Base-by-base conservation (phyloP, 805 yeast species). In the Myxozyma vanderwaltii region DNA sequence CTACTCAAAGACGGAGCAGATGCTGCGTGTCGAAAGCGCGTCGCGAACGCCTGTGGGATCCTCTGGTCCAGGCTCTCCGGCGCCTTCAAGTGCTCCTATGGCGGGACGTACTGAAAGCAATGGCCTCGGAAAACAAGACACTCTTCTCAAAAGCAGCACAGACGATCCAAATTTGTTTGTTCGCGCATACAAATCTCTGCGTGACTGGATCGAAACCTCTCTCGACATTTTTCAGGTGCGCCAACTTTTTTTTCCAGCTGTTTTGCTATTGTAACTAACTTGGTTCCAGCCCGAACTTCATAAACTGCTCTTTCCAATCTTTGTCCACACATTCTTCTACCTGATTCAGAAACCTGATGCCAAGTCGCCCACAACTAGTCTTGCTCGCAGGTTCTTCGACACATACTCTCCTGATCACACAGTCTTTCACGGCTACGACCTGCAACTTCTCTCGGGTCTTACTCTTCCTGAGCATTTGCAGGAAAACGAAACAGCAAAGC, bases 1-100 rank as follows among this genome's bases (percentile, higher is more conserved):
- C 1, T 94, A 90, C 70, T 91, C 88, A 67, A 84, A 86, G 66
- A 92, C 99, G 0, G 99, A 94, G 72, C 91, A 96, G 1, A 89
- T 91, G 86, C 79, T 94, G 51, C 82, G 99, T 63, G 83, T 91
- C 62, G 99, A 94, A 72, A 71, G 76, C 29, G 69, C 77, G 39
- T 24, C 72, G 2, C 67, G 69, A n/a, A 72, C 71, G 2, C 13
- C 61, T 45, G 21, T 56, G 49, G 40, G 54, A 29, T 29, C 33
- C 39, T 61, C 63, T 19, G 29, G 60, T 26, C 38, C 66, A 1
- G 39, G 51, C 52, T 54, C 49, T 53, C 61, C 62, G 24, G 41
- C 50, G 2, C 53, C 63, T 1, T 31, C 54, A 17, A 21, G 52
- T 33, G 43, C 61, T 23, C 41, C 39, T 17, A 13, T 17, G 10